These are phyloP conservation scores for Cenchrus fungigraminus DNA, from an alignment of 176 grass and related monocot genomes.

Conservation along the genomic window DNA sequence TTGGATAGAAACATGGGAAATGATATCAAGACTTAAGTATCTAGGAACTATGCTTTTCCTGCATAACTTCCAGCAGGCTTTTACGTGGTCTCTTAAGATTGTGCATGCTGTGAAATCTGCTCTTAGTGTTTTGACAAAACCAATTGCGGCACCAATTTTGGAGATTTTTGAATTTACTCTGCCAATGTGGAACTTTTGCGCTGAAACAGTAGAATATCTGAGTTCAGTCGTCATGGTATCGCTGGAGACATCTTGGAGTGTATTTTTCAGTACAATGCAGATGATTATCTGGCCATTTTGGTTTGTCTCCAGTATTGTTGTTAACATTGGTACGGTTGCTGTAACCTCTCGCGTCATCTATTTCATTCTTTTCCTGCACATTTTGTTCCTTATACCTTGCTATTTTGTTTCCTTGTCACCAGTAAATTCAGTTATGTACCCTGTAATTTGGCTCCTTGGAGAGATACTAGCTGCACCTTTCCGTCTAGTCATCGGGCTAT, in stretches of 20 bases:
- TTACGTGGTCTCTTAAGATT: constrained; percentile 85
- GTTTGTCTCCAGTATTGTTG: constrained; percentile 56
- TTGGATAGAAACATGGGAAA: constrained; percentile 99
- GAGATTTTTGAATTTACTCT: constrained; percentile 79
- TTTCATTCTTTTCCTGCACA: constrained; percentile 18
- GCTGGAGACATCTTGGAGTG: constrained; percentile 63
- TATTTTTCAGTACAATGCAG: constrained; percentile 57
- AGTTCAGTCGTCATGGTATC: constrained; percentile 58
- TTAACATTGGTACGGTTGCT: constrained; percentile 69
- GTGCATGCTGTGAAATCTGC: constrained; percentile 66
- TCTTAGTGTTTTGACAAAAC: constrained; percentile 76
- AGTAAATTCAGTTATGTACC: constrained; percentile 80
- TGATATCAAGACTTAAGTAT: constrained; percentile 94
- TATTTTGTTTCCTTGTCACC: constrained; percentile 39
- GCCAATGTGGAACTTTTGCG: constrained; percentile 80
- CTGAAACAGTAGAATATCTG: constrained; percentile 58
- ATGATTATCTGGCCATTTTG: constrained; percentile 87
- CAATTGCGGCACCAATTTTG: constrained; percentile 72
- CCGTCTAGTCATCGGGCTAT: constrained; percentile 51
- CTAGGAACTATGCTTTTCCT: constrained; percentile 98
- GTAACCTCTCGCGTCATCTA: constrained; percentile 8
- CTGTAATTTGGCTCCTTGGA: constrained; percentile 70
- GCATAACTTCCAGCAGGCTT: constrained; percentile 86
- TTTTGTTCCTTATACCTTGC: constrained; percentile 37
- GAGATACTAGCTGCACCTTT: constrained; percentile 76